Percentiles rank a stretch among this genome's conserved stretches.
Evolutionary conservation across 306 rosid species (phyloP).

Genomic region (Prunus dulcis): DNA sequence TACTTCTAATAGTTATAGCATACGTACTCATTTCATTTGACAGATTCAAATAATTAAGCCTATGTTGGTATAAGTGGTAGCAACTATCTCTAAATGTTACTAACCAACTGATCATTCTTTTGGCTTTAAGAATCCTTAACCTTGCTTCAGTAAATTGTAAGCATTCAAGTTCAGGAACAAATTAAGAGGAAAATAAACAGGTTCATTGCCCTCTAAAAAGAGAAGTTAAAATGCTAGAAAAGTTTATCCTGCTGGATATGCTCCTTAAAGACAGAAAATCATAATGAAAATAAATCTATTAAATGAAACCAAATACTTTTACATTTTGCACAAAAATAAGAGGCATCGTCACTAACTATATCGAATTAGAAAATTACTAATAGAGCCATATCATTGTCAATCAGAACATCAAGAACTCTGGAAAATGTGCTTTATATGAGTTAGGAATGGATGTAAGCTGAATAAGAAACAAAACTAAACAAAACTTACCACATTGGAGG

Average conservation of each 20-base stretch:
- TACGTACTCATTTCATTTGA: not conserved
- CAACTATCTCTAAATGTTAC: not conserved
- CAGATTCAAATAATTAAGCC: not conserved
- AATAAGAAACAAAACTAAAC: not conserved
- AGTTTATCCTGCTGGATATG: not conserved
- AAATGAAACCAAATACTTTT: not conserved
- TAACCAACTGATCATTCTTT: not conserved
- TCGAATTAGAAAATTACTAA: not conserved
- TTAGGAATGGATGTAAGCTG: not conserved
- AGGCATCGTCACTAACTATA: not conserved
- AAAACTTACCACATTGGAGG: constrained; percentile 48
- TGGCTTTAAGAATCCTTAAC: not conserved
- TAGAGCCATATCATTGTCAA: not conserved
- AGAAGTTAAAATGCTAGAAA: not conserved
- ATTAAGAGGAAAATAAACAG: not conserved
- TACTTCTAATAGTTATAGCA: not conserved
- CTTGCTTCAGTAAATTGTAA: not conserved
- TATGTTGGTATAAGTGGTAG: not conserved
- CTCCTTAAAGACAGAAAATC: not conserved
- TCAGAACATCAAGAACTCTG: not conserved
- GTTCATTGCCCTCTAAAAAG: not conserved
- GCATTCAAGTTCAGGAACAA: not conserved
- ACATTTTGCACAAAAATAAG: not conserved
- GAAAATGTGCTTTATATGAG: not conserved
- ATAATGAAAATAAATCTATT: not conserved